phyloP scores from a whole-genome alignment of 2,329 filamentous ascomycete species.

The Aureobasidium sp. region DNA sequence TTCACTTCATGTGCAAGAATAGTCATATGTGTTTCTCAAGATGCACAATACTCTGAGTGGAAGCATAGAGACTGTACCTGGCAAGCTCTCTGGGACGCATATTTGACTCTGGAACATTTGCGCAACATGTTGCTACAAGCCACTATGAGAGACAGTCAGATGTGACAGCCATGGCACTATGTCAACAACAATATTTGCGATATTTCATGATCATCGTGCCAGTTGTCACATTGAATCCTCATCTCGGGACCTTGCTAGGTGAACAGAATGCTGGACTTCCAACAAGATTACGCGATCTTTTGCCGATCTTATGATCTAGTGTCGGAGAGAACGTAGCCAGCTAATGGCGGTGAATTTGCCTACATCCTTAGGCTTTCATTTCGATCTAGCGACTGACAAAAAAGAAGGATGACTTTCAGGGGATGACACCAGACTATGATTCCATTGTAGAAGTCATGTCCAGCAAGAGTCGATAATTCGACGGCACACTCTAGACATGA shows the following conservation, averaged over 20 bases:
- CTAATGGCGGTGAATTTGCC: too few relatives aligned
- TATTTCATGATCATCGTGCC: neutral
- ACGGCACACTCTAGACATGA: too few relatives aligned
- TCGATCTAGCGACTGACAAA: too few relatives aligned
- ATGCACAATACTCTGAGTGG: neutral
- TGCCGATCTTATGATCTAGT: neutral
- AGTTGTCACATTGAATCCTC: neutral
- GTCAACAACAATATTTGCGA: neutral
- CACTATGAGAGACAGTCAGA: neutral
- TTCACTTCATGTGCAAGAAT: neutral
- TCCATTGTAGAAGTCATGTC: too few relatives aligned
- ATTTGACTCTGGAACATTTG: neutral
- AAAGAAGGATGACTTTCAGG: too few relatives aligned
- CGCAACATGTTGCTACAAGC: neutral
- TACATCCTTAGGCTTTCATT: too few relatives aligned
- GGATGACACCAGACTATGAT: too few relatives aligned
- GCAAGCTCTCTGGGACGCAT: neutral
- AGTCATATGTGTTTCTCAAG: neutral
- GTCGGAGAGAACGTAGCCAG: too few relatives aligned
- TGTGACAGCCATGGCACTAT: neutral
- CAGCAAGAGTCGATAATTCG: too few relatives aligned
- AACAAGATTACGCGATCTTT: neutral
- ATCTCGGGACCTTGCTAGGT: neutral
- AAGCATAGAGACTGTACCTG: neutral
- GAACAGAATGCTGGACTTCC: neutral